Evolutionary conservation across 2,329 filamentous ascomycete genomes (phyloP), one percentile per base, ranked within the genome.

Genomic region (Plectosphaerella cucumerina): DNA sequence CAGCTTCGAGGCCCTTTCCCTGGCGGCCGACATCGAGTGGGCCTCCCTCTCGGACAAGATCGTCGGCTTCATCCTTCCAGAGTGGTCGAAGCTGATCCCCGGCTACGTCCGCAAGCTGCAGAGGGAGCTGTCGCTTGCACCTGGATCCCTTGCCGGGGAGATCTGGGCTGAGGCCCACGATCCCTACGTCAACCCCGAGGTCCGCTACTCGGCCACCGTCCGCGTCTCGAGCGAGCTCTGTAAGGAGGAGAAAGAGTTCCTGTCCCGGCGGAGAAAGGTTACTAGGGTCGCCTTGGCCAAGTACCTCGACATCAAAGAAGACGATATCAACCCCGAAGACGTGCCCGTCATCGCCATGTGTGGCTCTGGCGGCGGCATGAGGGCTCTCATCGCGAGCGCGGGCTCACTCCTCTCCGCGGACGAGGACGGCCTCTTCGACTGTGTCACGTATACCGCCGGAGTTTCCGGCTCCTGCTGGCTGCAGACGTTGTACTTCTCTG

Each of bases 391-490:
- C 17, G 92, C 94, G 2, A 92, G 93, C 4, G 86, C 91, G 0
- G 92, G 93, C 1, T 97, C 92, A 0, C 86, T 95, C 54, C 75
- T 94, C 10, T 92, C 91, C 3, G 81, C 90, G 0, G 84, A 90
- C 53, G 88, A 97, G 65, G 87, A 89, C 51, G 94, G 94, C 0
- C 74, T 99, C 0, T 95, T 96, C 65, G 92, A 97, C 68, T 97
- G 94, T 65, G 81, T 90, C 11, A 97, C 92, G 2, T 99, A 99
- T 63, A 96, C 91, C 1, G 90, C 93, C 5, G 94, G 94, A 1
- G 94, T 99, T 46, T 97, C 91, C 64, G 94, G 94, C 0, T 95
- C 89, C 56, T 97, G 94, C 67, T 99, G 94, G 94, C 77, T 97
- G 6, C 93, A 97, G 66, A 78, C 89, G 0, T 76, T 99, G 4